Conservation (phyloP, 345 rosid species). For the Mangifera indica region DNA sequence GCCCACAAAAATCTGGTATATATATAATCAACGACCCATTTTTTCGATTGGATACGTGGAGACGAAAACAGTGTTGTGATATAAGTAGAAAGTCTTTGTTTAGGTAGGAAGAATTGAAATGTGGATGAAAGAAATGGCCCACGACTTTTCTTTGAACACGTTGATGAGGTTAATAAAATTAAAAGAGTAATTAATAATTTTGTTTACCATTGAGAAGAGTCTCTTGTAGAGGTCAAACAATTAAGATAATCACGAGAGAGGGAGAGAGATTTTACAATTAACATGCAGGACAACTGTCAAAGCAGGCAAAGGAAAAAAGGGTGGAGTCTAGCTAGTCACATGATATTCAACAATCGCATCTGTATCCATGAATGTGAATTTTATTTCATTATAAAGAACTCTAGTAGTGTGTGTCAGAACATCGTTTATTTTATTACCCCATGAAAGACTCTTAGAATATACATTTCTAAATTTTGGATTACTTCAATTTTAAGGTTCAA, state of each 20-base stretch:
- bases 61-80: constrained; percentile 24
- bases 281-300: constrained; percentile 40
- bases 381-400: constrained; percentile 17
- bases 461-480: constrained; percentile 19
- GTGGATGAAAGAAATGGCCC: constrained; percentile 34
- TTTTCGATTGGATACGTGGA: constrained; percentile 18
- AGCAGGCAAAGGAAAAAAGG: constrained; percentile 17
- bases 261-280: constrained; percentile 15
- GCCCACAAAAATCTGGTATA: constrained; percentile 24
- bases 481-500: constrained; percentile 32
- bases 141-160: constrained; percentile 18
- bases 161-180: neutral
- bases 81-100: constrained; percentile 50
- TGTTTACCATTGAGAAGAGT: constrained; percentile 8
- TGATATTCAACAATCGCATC: constrained; percentile 43
- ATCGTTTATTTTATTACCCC: constrained; percentile 17
- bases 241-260: constrained; percentile 37
- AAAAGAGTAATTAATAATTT: neutral
- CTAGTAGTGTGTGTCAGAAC: constrained; percentile 16
- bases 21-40: constrained; percentile 12
- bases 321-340: constrained; percentile 27
- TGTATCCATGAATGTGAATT: constrained; percentile 29
- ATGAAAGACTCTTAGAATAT: constrained; percentile 21
- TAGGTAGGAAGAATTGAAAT: constrained; percentile 49
- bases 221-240: constrained; percentile 34